These are phyloP conservation scores for Suhomyces terraborum DNA, from an alignment of 1,139 yeast species.

Conservation along the genomic window DNA sequence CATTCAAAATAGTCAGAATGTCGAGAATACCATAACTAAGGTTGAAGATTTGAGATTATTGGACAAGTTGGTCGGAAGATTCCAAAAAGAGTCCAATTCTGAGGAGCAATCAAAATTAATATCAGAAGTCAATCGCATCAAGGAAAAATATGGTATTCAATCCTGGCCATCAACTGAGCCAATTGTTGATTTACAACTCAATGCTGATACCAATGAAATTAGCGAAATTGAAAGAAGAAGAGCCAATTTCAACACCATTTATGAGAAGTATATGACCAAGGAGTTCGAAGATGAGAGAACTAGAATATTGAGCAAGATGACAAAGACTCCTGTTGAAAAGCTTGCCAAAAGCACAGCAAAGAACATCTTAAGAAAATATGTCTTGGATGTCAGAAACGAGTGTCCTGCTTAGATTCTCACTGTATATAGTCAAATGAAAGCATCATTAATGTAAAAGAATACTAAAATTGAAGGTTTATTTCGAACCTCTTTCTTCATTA, in stretches of 20 bases:
- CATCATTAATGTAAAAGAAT: background rate
- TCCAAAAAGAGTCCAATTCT: constrained; percentile 33
- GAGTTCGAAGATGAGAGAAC: constrained; percentile 30
- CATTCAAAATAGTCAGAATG: constrained; percentile 45
- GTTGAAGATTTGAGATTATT: constrained; percentile 53
- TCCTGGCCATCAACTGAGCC: constrained; percentile 61
- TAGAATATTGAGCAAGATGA: constrained; percentile 29
- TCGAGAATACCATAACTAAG: constrained; percentile 37
- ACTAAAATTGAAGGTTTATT: no score
- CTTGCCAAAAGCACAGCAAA: constrained; percentile 51
- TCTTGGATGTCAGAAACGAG: constrained; percentile 41
- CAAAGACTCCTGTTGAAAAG: constrained; percentile 25
- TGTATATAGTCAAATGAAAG: constrained; percentile 6
- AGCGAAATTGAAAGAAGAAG: constrained; percentile 34
- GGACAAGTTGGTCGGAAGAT: constrained; percentile 41
- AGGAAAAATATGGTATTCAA: constrained; percentile 53
- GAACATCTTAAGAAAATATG: constrained; percentile 54
- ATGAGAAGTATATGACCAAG: constrained; percentile 36
- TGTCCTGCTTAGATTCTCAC: constrained; percentile 30
- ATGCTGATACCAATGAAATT: constrained; percentile 35
- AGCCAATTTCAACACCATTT: constrained; percentile 34
- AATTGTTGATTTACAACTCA: constrained; percentile 40
- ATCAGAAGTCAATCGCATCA: constrained; percentile 49
- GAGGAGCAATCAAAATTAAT: constrained; percentile 42
- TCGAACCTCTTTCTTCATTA: no score